Conservation (phyloP, 768 basidiomycete genomes). For the Suillus occidentalis region DNA sequence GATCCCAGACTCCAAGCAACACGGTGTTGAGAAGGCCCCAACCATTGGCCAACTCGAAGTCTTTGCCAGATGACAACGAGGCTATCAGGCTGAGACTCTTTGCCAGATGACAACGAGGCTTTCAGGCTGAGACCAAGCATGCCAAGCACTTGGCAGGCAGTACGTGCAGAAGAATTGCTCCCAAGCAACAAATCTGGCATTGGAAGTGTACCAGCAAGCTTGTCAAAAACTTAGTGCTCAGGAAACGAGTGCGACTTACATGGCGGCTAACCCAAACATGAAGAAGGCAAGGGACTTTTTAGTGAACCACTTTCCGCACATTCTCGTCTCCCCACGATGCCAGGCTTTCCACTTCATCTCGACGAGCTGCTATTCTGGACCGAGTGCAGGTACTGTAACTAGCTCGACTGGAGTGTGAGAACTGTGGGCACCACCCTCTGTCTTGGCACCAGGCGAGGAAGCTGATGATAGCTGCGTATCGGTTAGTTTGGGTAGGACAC, state of each 20-base stretch:
- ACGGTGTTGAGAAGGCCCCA: constrained; percentile 75
- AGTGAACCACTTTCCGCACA: no score
- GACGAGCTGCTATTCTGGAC: constrained; percentile 82
- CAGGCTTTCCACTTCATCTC: constrained; percentile 81
- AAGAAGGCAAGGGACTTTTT: constrained; percentile 69
- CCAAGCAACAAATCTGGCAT: constrained; percentile 83
- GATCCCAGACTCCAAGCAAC: constrained; percentile 70
- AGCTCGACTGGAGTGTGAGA: constrained; percentile 67
- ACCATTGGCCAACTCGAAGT: constrained; percentile 84
- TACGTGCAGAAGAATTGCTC: constrained; percentile 60
- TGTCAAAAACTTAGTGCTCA: constrained; percentile 27
- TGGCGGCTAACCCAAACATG: constrained; percentile 59
- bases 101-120: constrained; percentile 52
- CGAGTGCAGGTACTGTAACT: constrained; percentile 89
- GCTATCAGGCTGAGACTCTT: constrained; percentile 51
- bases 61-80: constrained; percentile 67
- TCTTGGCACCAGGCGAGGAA: constrained; percentile 36
- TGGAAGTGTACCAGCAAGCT: constrained; percentile 74
- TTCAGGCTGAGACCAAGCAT: constrained; percentile 58
- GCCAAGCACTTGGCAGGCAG: constrained; percentile 58
- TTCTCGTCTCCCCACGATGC: constrained; percentile 75
- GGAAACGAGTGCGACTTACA: constrained; percentile 39
- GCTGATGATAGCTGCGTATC: constrained; percentile 43
- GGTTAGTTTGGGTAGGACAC: not conserved
- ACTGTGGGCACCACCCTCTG: constrained; percentile 38